Evolutionary conservation across 2,329 filamentous ascomycete genomes (phyloP).

Genomic region (Fusarium pseudoanthophilum): DNA sequence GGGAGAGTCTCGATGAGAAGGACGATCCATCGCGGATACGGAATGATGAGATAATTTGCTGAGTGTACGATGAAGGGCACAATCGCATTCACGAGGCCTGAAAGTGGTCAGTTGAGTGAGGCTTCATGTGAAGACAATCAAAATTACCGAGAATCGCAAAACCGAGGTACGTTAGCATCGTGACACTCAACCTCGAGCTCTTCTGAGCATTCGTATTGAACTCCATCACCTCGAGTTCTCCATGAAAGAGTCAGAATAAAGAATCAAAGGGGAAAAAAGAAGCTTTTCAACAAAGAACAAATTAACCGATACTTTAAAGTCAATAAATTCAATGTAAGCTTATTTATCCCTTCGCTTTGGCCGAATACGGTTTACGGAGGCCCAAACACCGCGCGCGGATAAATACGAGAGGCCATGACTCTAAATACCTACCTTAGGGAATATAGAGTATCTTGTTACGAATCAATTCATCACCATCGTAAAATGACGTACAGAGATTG

Average conservation of each 20-base stretch:
- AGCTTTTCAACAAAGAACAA: neutral
- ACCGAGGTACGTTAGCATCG: slow-evolving; percentile 39
- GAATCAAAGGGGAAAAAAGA: neutral
- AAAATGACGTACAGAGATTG: slow-evolving; percentile 8
- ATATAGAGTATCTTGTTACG: neutral
- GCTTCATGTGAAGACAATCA: neutral
- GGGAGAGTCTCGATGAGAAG: slow-evolving; percentile 48
- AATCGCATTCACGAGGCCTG: slow-evolving; percentile 48
- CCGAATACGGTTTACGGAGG: neutral
- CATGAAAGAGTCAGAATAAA: neutral
- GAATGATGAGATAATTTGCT: slow-evolving; percentile 51
- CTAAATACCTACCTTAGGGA: neutral
- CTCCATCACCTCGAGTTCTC: neutral
- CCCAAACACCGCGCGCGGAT: neutral
- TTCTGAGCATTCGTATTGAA: slow-evolving; percentile 4
- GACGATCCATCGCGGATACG: slow-evolving; percentile 48
- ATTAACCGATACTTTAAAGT: neutral
- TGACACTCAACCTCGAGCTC: slow-evolving; percentile 7
- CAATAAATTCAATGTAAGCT: neutral
- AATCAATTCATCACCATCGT: slow-evolving; percentile 15
- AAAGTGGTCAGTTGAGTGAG: slow-evolving; percentile 5
- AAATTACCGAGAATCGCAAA: slow-evolving; percentile 43
- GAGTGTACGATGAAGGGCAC: slow-evolving; percentile 48
- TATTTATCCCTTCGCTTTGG: neutral
- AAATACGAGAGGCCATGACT: neutral